Conservation (phyloP, 306 rosid species). For the Dalbergia cochinchinensis region DNA sequence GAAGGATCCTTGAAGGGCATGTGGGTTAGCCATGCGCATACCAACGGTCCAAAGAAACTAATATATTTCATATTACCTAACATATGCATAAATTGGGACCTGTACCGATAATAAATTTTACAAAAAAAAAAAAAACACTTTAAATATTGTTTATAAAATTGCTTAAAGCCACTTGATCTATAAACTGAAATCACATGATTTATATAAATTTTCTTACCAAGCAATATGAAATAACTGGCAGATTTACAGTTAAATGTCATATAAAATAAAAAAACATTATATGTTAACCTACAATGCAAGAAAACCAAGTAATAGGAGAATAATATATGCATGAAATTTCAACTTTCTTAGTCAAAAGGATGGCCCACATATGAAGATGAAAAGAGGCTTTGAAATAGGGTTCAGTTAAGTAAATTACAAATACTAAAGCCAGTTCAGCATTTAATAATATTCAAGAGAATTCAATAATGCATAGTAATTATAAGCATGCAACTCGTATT, state of each 20-base stretch:
- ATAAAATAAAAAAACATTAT: background rate
- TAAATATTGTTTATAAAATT: background rate
- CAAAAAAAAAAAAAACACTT: background rate
- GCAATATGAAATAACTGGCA: background rate
- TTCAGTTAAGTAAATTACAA: background rate
- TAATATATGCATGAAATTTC: constrained; percentile 6
- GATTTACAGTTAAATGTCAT: background rate
- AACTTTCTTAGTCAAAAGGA: constrained; percentile 20
- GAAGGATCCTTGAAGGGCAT: no score
- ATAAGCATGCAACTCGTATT: constrained; percentile 28
- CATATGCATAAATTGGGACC: no score
- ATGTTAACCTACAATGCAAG: constrained; percentile 13
- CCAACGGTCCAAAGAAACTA: no score
- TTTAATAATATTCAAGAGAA: constrained; percentile 30
- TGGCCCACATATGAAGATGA: constrained; percentile 21
- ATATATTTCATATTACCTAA: no score
- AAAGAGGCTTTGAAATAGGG: constrained; percentile 8
- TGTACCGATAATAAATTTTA: no score
- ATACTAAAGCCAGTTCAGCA: constrained; percentile 12
- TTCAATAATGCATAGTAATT: constrained; percentile 19
- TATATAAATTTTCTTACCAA: background rate
- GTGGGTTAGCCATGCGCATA: no score
- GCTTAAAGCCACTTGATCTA: background rate
- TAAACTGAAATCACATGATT: background rate
- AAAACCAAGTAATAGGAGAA: constrained; percentile 23